Evolutionary conservation across 352 stramenopile genomes (phyloP), one percentile per base, ranked within the genome.

Genomic region (Achlya hypogyna): DNA sequence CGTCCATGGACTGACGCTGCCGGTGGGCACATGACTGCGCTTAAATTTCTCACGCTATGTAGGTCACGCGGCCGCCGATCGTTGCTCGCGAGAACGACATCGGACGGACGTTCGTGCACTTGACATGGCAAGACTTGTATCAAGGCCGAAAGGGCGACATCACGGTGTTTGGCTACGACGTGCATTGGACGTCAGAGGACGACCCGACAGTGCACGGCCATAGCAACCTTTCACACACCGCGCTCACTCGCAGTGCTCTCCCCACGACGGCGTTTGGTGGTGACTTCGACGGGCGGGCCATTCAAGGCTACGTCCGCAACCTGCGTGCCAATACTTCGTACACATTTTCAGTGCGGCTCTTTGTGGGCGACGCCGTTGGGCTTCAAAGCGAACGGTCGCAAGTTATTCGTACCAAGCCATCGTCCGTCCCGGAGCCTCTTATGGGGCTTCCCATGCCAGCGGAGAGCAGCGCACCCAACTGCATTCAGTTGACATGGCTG

Each of bases 91-190:
- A 75, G 51, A 2, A 16, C 10, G 60, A 67, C 51, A 43, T 58
- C 20, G n/a, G 32, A 8, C 77, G 84, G 20, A 75, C 69, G 10
- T 75, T 72, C 0, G 77, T 75, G 3, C 85, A 73, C 16, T 58
- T 91, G 38, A 77, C 75, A 14, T 93, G 82, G 78, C 84, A 93
- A 62, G 84, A 93, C 53, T 69, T 91, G 31, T 86, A 87, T 67
- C 74, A 88, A 18, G 71, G 74, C 0, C 75, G 73, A 0, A 83
- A 82, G 49, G 69, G 86, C 51, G 82, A 88, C 66, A 84, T 88
- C 38, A 88, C 79, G 4, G 65, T 54, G 20, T 88, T 78, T 52
- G 82, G 84, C 5, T 93, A 93, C 62, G 72, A 89, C 64, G 63
- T 91, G 18, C 74, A 70, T 29, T 91, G 81, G 81, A 56, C 18